Evolutionary conservation across 768 basidiomycete species (phyloP), one percentile per base, ranked within the genome.

Genomic region (Clavulina sp.): DNA sequence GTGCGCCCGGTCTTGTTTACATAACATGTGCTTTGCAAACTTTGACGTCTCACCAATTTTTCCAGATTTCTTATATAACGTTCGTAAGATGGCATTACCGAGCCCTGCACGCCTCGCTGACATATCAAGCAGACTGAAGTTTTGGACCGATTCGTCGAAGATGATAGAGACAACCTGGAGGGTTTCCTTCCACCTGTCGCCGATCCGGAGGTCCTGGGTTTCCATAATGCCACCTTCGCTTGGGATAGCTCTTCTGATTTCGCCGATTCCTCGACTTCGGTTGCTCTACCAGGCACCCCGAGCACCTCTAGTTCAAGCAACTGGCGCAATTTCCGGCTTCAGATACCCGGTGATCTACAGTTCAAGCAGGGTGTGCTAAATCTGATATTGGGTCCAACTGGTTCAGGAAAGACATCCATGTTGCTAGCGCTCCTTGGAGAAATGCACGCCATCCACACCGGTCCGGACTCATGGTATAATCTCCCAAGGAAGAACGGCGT

Each of bases 401-500:
- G 66, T 36, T 60, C 34, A 19, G 56, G 56, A 2, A 57, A 57
- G 47, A 54, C 56, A 7, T 51, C 50, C 4, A 19, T 56, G 3
- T 51, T 58, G 7, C 56, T 63, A 61, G 67, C 67, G 2, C 58
- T 68, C 2, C 58, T 66, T 3, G 66, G 67, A 28, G 67, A 68
- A 56, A 63, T 68, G 57, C 65, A 67, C 55, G 66, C 66, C 52
- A 53, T 64, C 38, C 60, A 58, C 9, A 51, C 54, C 9, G 43
- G 24, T 2, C 49, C 73, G 1, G 70, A 73, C 40, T 76, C 81
- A 0, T 81, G 75, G 72, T 82, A 72, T 62, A 76, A 74, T 55
- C 72, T 87, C 4, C 84, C 85, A 24, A 69, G 83, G 2, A 66
- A 65, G 3, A 70, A 70, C 1, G 83, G 85, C 3, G 72, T 91